Evolutionary conservation across 2,329 filamentous ascomycete species (phyloP).

Genomic region (Balansia obtecta): DNA sequence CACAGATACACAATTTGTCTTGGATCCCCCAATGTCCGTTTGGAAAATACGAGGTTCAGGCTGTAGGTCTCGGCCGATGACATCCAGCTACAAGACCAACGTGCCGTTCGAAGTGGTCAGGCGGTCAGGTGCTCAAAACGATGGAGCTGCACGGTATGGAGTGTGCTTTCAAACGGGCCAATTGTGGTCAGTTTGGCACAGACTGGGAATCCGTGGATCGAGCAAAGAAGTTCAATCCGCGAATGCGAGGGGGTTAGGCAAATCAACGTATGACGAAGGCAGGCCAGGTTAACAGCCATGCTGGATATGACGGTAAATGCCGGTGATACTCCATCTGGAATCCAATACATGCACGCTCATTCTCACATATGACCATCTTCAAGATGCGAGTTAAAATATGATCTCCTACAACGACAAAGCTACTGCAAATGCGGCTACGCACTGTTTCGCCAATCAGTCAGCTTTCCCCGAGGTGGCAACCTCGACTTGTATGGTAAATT

Average conservation of each 20-base stretch:
- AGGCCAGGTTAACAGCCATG: not conserved
- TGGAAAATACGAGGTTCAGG: not conserved
- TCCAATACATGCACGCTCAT: too few relatives aligned
- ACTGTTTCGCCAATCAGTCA: not conserved
- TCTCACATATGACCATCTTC: too few relatives aligned
- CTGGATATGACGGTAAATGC: not conserved
- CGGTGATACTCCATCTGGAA: not conserved
- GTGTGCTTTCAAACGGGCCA: not conserved
- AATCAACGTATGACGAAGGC: not conserved
- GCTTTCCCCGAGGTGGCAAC: not conserved
- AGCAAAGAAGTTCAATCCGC: not conserved
- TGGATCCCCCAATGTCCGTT: not conserved
- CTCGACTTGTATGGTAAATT: not conserved
- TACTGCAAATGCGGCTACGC: not conserved
- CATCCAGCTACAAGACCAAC: slow-evolving; percentile 3
- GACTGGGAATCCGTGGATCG: not conserved
- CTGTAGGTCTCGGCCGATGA: slow-evolving; percentile 11
- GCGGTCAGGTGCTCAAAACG: slow-evolving; percentile 1
- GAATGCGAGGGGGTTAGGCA: not conserved
- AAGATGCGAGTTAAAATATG: too few relatives aligned
- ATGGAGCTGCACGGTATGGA: too few relatives aligned
- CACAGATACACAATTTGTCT: not conserved
- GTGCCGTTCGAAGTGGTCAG: slow-evolving; percentile 1
- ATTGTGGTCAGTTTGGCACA: not conserved
- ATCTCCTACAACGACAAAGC: not conserved